Conservation (phyloP, 139 green algal species). For the Klebsormidium nitens region DNA sequence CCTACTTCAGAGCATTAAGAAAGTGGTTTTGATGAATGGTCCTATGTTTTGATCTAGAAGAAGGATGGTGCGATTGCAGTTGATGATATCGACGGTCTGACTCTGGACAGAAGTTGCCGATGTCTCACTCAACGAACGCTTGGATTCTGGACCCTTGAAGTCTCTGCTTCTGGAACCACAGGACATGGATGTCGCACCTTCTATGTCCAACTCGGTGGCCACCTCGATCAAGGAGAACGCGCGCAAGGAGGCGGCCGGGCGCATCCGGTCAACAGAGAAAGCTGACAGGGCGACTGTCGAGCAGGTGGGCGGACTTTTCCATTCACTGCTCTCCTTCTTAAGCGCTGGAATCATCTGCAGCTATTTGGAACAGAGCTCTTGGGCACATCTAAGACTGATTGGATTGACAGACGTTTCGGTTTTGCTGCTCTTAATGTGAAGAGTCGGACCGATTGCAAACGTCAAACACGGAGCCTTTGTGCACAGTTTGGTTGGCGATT, state of each 20-base stretch:
- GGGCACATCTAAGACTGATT: no score
- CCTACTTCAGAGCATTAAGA: no score
- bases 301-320: conserved; percentile 40
- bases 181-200: neutral
- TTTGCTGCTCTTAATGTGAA: neutral
- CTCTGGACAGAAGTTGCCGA: neutral
- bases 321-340: neutral
- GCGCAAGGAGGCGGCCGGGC: conserved; percentile 15
- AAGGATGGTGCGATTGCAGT: neutral
- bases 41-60: neutral
- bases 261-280: conserved; percentile 60
- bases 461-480: no score
- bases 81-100: neutral
- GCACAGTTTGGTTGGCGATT: no score
- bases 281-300: conserved; percentile 86
- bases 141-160: neutral
- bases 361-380: no score
- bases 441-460: no score
- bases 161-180: no score
- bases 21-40: no score
- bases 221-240: conserved; percentile 17
- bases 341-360: conserved; percentile 40
- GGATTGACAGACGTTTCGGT: neutral
- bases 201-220: conserved; percentile 26
- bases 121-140: neutral